These are phyloP conservation scores for Drosera spatulata DNA, from an alignment of 179 eudicot genomes.

Conservation along the genomic window DNA sequence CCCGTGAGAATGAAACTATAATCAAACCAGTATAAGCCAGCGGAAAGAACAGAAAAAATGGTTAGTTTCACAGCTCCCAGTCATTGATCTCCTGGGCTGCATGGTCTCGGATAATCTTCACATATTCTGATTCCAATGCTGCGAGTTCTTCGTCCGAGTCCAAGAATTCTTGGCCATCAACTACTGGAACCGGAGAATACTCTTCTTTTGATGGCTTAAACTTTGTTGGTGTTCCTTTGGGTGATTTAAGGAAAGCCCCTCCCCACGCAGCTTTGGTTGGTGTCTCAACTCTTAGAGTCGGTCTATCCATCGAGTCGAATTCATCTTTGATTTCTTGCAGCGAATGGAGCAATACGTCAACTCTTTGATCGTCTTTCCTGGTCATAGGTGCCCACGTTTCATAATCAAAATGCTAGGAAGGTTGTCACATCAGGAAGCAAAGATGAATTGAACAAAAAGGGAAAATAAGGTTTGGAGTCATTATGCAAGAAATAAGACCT, in stretches of 20 bases:
- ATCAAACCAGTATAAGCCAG: too few species aligned
- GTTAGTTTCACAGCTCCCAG: slow-evolving; percentile 28
- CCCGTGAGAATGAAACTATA: too few species aligned
- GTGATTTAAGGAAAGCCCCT: slow-evolving; percentile 8
- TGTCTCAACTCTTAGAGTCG: slow-evolving; percentile 13
- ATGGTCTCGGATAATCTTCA: slow-evolving; percentile 17
- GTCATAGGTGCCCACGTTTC: slow-evolving; percentile 3
- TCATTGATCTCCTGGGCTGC: slow-evolving; percentile 22
- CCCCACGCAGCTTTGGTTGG: slow-evolving; percentile 12
- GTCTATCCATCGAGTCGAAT: slow-evolving; percentile 26
- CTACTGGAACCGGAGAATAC: slow-evolving; percentile 6
- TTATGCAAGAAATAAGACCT: slow-evolving; percentile 18
- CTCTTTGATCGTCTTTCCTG: slow-evolving; percentile 22
- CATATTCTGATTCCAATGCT: slow-evolving; percentile 20
- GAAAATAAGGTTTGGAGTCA: too few species aligned
- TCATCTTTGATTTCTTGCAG: slow-evolving; percentile 20
- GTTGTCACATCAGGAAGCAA: not conserved
- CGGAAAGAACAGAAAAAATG: not conserved
- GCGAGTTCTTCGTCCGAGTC: slow-evolving; percentile 18
- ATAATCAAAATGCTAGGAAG: not conserved
- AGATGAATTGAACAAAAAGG: too few species aligned
- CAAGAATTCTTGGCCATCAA: slow-evolving; percentile 6
- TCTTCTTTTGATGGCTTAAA: slow-evolving; percentile 9
- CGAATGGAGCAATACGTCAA: slow-evolving; percentile 16
- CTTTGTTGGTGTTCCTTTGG: slow-evolving; percentile 10